These are phyloP conservation scores for Fraxinus ornus DNA, from an alignment of 305 asterid species.

Conservation along the genomic window DNA sequence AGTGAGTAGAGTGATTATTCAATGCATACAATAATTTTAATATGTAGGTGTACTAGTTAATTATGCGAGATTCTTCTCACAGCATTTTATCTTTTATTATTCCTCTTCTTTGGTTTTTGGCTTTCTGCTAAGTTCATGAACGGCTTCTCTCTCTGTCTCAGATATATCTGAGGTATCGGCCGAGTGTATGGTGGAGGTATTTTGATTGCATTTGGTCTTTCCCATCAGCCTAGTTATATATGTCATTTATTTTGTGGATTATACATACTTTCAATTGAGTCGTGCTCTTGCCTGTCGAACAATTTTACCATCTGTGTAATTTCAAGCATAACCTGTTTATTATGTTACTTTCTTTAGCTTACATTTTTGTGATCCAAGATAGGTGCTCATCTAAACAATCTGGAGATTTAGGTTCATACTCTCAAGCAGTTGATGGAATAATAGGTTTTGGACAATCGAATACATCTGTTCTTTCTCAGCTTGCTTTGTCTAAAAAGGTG, in stretches of 20 bases:
- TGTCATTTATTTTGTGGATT: not conserved
- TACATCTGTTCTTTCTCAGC: conserved; percentile 82
- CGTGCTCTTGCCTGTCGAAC: conserved; percentile 11
- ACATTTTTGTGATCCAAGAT: conserved; percentile 34
- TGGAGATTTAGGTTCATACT: conserved; percentile 65
- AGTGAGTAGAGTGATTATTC: not conserved
- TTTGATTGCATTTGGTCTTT: conserved; percentile 4
- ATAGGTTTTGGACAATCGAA: conserved; percentile 88
- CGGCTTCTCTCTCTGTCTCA: not conserved
- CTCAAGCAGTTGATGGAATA: conserved; percentile 85
- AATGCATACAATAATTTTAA: not conserved
- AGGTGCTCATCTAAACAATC: conserved; percentile 83
- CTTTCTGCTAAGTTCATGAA: not conserved
- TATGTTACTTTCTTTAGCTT: conserved; percentile 15
- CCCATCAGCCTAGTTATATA: not conserved
- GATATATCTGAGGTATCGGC: not conserved
- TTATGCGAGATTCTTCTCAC: not conserved
- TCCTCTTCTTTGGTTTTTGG: conserved; percentile 11
- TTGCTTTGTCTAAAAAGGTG: conserved; percentile 57
- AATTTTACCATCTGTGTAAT: not conserved
- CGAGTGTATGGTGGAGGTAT: conserved; percentile 6
- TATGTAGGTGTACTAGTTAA: not conserved
- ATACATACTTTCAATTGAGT: conserved; percentile 4
- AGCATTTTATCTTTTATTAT: not conserved
- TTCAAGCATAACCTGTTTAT: not conserved